Evolutionary conservation across 73 alveolate species (phyloP), one percentile per base, ranked within the genome.

Genomic region (Paramecium biaurelia): DNA sequence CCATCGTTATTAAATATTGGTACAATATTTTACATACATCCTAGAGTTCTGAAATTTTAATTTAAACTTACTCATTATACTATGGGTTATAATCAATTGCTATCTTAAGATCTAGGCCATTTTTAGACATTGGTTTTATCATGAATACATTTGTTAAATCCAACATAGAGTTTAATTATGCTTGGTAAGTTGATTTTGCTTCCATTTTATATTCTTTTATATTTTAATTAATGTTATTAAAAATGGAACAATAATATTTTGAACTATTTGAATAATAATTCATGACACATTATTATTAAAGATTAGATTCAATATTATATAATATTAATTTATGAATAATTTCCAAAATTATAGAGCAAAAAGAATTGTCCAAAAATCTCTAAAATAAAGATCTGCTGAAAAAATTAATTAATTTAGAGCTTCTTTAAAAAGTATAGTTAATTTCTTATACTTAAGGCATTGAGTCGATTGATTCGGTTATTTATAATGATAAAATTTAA

Each of bases 1-100:
- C 18, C 63, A 37, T 72, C 86, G 12, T 72, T 72, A 37, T 72
- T 72, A 37, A 72, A 72, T 72, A 72, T 37, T 6, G 86, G 86
- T 15, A 72, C 32, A 32, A 57, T 72, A 38, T 72, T 72, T 20
- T 14, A 42, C 86, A 35, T 72, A 35, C 86, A 72, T 38, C 34
- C 63, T n/a, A 72, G 63, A 42, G 86, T 42, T 72, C 63, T 72
- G 84, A 26, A 63, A 11, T 2, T 63, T 11, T 63, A 63, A 63
- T 63, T 63, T 23, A 63, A 63, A 63, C 15, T 21, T 63, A 63
- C 43, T 63, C 47, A 12, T 26, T 63, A 63, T 63, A 63, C 9
- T 30, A 30, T 11, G 47, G 84, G 15, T 26, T 30, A 63, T 63
- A 63, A 63, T 63, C 84, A 32, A 63, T 63, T 10, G 47, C 43